Evolutionary conservation across 371 early-diverging fungal species (phyloP).

Genomic region (Massospora cicadina): DNA sequence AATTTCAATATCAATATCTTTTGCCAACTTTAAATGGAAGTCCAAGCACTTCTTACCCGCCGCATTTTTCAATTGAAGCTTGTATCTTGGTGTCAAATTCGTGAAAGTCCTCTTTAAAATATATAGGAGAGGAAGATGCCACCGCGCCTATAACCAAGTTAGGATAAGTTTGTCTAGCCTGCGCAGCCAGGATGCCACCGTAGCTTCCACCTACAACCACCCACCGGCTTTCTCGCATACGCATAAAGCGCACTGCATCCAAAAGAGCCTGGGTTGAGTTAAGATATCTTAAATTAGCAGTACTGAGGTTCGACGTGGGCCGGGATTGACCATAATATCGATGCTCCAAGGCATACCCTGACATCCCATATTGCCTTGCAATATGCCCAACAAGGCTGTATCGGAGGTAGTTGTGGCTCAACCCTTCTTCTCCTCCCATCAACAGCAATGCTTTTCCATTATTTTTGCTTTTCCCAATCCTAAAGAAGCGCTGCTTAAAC

Average conservation of each 20-base stretch:
- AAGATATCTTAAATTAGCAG: constrained; percentile 23
- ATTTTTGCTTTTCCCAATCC: constrained; percentile 34
- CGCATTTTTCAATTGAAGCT: constrained; percentile 15
- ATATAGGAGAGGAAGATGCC: constrained; percentile 52
- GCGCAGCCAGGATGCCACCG: constrained; percentile 47
- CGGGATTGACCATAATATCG: constrained; percentile 52
- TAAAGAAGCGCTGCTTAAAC: constrained; percentile 39
- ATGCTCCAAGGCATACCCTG: constrained; percentile 51
- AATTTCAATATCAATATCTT: neutral
- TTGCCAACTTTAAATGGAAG: neutral
- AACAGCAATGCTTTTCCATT: constrained; percentile 39
- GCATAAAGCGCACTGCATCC: constrained; percentile 41
- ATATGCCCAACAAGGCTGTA: constrained; percentile 18
- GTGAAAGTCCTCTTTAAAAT: constrained; percentile 31
- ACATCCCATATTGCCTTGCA: constrained; percentile 36
- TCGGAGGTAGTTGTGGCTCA: constrained; percentile 17
- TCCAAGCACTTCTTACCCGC: neutral
- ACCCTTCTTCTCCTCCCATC: constrained; percentile 25
- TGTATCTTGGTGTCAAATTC: constrained; percentile 33
- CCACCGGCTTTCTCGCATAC: constrained; percentile 31
- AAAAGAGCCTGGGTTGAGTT: constrained; percentile 36
- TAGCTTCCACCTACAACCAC: constrained; percentile 54
- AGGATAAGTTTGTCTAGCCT: constrained; percentile 45
- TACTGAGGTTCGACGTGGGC: constrained; percentile 17
- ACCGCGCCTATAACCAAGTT: constrained; percentile 44